Evolutionary conservation across 1,139 yeast genomes (phyloP).

Genomic region (Scheffersomyces cryptocercus): DNA sequence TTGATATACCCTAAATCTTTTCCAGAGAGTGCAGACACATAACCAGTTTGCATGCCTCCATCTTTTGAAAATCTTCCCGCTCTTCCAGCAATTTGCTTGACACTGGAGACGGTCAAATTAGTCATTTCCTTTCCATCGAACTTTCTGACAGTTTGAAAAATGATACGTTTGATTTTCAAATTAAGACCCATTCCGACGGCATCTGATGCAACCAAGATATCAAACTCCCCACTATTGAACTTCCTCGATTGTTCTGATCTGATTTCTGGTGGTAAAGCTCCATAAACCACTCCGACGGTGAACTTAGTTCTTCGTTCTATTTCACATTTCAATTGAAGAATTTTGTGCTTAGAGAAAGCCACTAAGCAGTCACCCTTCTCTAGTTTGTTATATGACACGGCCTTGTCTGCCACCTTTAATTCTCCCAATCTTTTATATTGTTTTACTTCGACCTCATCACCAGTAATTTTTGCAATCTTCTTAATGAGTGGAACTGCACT

Average conservation of each 20-base stretch:
- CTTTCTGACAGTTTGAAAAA: slow-evolving; percentile 68
- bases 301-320: slow-evolving; percentile 62
- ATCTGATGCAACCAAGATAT: slow-evolving; percentile 88
- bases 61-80: slow-evolving; percentile 74
- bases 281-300: slow-evolving; percentile 88
- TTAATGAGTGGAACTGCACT: slow-evolving; percentile 70
- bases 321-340: slow-evolving; percentile 62
- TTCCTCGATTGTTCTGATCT: slow-evolving; percentile 79
- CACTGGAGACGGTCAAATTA: slow-evolving; percentile 59
- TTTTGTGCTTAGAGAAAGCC: slow-evolving; percentile 75
- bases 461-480: slow-evolving; percentile 63
- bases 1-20: slow-evolving; percentile 46
- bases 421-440: slow-evolving; percentile 76
- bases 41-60: slow-evolving; percentile 51
- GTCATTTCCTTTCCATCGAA: slow-evolving; percentile 63
- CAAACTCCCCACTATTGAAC: slow-evolving; percentile 75
- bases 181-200: slow-evolving; percentile 98
- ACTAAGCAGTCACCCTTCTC: slow-evolving; percentile 85
- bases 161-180: slow-evolving; percentile 74
- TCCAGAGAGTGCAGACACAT: slow-evolving; percentile 54
- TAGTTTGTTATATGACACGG: slow-evolving; percentile 37
- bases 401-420: slow-evolving; percentile 52
- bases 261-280: slow-evolving; percentile 95
- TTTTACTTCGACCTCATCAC: slow-evolving; percentile 73
- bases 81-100: slow-evolving; percentile 94